phyloP scores from a whole-genome alignment of 192 early-diverging fungal genomes.

The Dispira simplex region DNA sequence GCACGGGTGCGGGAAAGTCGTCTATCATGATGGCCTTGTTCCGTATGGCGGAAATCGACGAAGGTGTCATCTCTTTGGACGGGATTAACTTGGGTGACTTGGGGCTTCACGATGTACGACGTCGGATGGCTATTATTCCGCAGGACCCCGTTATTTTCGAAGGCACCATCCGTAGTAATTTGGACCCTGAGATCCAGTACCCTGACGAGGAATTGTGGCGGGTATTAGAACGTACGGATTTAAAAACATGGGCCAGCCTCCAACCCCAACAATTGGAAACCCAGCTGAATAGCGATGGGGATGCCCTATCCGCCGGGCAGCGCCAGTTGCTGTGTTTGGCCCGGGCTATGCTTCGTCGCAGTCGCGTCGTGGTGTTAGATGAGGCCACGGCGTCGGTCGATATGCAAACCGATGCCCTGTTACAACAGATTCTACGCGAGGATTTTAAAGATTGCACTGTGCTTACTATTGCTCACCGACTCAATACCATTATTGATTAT shows the following conservation, averaged over 20 bases:
- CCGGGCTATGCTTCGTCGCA: conserved; percentile 56
- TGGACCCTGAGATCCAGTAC: conserved; percentile 63
- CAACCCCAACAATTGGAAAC: conserved; percentile 15
- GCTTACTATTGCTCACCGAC: conserved; percentile 57
- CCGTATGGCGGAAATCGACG: conserved; percentile 38
- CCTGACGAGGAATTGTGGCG: conserved; percentile 47
- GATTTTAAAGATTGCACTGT: conserved; percentile 46
- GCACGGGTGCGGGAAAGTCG: conserved; percentile 66
- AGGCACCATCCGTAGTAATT: conserved; percentile 55
- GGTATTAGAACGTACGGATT: conserved; percentile 43
- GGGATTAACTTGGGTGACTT: conserved; percentile 45
- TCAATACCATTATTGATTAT: conserved; percentile 57
- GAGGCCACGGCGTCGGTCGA: conserved; percentile 70
- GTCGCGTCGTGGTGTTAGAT: conserved; percentile 53
- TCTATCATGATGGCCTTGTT: conserved; percentile 57
- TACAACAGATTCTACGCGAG: conserved; percentile 53
- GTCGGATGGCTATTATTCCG: conserved; percentile 58
- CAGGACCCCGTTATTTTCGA: conserved; percentile 57
- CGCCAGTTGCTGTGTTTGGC: conserved; percentile 74
- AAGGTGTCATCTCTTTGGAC: conserved; percentile 53
- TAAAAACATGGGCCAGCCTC: conserved; percentile 11
- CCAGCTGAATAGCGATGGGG: conserved; percentile 37
- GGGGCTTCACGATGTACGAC: conserved; percentile 40
- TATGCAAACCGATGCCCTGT: conserved; percentile 60
- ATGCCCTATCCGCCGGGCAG: conserved; percentile 71